Evolutionary conservation across 768 basidiomycete genomes (phyloP).

Genomic region (Russula sp.): DNA sequence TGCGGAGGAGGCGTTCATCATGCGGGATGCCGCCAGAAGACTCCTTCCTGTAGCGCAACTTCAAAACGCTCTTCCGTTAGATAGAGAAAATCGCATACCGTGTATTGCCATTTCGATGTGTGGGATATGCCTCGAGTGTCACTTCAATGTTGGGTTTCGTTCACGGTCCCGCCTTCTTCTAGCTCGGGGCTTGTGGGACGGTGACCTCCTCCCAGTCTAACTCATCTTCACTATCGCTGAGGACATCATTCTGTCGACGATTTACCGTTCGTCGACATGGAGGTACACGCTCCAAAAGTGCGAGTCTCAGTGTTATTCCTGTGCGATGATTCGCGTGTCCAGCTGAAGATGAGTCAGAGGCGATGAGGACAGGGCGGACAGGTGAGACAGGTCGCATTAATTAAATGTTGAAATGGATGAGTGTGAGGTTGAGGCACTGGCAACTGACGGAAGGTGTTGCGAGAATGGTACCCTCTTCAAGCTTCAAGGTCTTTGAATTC

Average conservation of each 20-base stretch:
- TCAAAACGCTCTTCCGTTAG: constrained; percentile 2
- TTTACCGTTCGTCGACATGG: constrained; percentile 15
- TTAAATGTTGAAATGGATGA: too few relatives aligned
- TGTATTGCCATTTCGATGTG: constrained; percentile 39
- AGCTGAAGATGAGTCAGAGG: too few relatives aligned
- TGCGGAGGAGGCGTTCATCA: constrained; percentile 63
- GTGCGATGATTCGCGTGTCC: too few relatives aligned
- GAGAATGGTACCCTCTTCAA: too few relatives aligned
- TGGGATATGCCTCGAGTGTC: constrained; percentile 52
- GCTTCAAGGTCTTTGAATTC: too few relatives aligned
- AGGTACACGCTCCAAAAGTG: constrained; percentile 7
- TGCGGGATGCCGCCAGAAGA: constrained; percentile 42
- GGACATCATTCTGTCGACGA: neutral
- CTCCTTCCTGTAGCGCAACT: constrained; percentile 41
- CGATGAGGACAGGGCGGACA: too few relatives aligned
- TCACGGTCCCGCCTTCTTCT: constrained; percentile 31
- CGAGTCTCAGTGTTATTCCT: too few relatives aligned
- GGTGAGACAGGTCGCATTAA: too few relatives aligned
- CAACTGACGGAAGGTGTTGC: too few relatives aligned
- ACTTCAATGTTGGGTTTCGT: constrained; percentile 61
- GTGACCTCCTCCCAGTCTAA: constrained; percentile 31
- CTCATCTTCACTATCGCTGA: constrained; percentile 26
- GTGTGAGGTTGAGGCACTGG: too few relatives aligned
- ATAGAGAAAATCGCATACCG: constrained; percentile 45
- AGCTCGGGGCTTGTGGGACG: constrained; percentile 16